Base-by-base conservation (phyloP, 2,329 filamentous ascomycete species). In the Stachybotrys elegans region DNA sequence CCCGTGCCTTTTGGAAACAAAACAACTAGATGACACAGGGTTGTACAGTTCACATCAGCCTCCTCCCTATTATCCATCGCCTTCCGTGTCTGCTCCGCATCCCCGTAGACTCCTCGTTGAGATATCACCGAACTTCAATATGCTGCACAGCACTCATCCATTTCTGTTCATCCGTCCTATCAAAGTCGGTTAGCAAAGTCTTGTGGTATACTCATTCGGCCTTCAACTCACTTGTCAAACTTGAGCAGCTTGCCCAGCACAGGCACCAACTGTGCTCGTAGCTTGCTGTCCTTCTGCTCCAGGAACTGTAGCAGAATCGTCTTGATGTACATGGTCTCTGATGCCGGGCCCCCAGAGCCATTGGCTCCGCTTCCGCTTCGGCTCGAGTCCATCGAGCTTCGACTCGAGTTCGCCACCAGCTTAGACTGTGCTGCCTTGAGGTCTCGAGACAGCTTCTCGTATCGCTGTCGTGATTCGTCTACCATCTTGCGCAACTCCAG, bases 231-330 rank as follows among this genome's bases (percentile, higher is more conserved):
- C 82, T 81, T 81, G 66, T 89, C 84, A 67, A 92, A 89, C 50
- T 81, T 79, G 58, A 93, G 67, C 59, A 92, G 67, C 74, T 86
- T 84, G 22, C 83, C 84, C 55, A 93, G 62, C 25, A 91, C 86
- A 1, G 86, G 86, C 44, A 93, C 83, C 51, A 92, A 72, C 70
- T 89, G 85, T 50, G 81, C 75, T 55, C 88, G 79, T 54, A 88
- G 71, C 68, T 80, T 86, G 61, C 83, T 86, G 59, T 92, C 87
- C 67, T 82, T 88, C 53, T 88, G 83, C 70, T 91, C 85, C 51
- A 93, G 63, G 61, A 92, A 92, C 63, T 91, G 86, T 51, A 93
- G 65, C 53, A 93, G 64, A 43, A 92, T 86, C 8, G 87, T 90
- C 73, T 90, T 91, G 43, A 92, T 67, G 57, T 93, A 92, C 48